Conservation (phyloP, 2,329 filamentous ascomycete genomes). For the Teratosphaeria nubilosa region DNA sequence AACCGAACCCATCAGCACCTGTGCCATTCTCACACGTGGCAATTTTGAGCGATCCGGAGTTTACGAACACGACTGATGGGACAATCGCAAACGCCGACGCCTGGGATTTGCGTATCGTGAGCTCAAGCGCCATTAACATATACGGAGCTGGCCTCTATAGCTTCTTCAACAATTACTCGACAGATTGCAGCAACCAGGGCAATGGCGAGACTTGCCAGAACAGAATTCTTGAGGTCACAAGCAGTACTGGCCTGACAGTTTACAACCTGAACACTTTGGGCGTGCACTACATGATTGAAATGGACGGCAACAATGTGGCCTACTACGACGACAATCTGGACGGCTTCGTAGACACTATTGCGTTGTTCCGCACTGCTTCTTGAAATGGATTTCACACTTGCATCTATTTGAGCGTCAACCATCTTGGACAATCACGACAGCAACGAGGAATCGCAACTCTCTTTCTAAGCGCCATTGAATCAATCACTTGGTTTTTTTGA, state of each 20-base stretch:
- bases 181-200: slow-evolving; percentile 29
- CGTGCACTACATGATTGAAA: slow-evolving; percentile 35
- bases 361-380: slow-evolving; percentile 23
- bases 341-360: slow-evolving; percentile 35
- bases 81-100: slow-evolving; percentile 39
- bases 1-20: slow-evolving; percentile 66
- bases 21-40: slow-evolving; percentile 54
- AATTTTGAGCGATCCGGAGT: slow-evolving; percentile 57
- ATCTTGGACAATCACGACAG: neutral
- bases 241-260: slow-evolving; percentile 27
- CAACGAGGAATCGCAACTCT: neutral
- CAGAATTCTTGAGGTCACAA: slow-evolving; percentile 38
- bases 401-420: neutral
- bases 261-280: slow-evolving; percentile 42
- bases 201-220: slow-evolving; percentile 37
- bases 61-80: slow-evolving; percentile 40
- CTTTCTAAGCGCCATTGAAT: no score
- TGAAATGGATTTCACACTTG: neutral
- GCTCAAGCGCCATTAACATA: slow-evolving; percentile 45
- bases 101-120: slow-evolving; percentile 55
- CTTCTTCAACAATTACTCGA: slow-evolving; percentile 56
- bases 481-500: no score
- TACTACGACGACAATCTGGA: slow-evolving; percentile 38
- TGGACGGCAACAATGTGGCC: slow-evolving; percentile 35
- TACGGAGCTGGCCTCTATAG: slow-evolving; percentile 59